Evolutionary conservation across 768 basidiomycete genomes (phyloP).

Genomic region (Ramaria sp.): DNA sequence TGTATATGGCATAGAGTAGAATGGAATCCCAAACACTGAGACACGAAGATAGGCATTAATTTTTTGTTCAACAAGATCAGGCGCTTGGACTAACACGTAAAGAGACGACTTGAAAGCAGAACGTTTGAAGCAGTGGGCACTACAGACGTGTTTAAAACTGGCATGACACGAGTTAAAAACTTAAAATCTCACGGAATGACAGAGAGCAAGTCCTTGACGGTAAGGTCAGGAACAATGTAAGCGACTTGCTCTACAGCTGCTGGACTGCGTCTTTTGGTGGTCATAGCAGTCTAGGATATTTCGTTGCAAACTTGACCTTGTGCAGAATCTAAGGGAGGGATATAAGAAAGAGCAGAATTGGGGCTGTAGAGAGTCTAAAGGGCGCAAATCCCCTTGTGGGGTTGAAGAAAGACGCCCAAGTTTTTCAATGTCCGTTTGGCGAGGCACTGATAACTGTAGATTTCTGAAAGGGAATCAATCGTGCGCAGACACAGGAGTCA

Average conservation of each 20-base stretch:
- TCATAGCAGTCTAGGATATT: neutral
- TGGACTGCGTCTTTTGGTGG: slow-evolving; percentile 3
- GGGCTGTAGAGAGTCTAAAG: neutral
- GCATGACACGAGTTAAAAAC: neutral
- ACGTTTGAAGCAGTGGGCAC: slow-evolving; percentile 83
- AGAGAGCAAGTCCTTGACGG: slow-evolving; percentile 77
- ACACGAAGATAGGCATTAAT: slow-evolving; percentile 1
- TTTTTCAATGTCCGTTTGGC: neutral
- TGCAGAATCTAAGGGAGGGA: neutral
- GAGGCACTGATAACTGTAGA: too few species aligned
- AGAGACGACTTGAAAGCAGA: slow-evolving; percentile 69
- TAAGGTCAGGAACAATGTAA: slow-evolving; percentile 55
- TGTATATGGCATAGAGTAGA: slow-evolving; percentile 60
- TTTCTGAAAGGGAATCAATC: too few species aligned
- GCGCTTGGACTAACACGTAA: slow-evolving; percentile 52
- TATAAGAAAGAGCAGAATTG: neutral
- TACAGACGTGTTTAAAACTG: slow-evolving; percentile 18
- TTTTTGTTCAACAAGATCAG: slow-evolving; percentile 9
- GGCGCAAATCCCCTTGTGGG: neutral
- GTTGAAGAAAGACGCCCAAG: neutral
- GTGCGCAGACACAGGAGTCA: too few species aligned
- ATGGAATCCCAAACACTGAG: slow-evolving; percentile 62
- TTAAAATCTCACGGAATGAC: slow-evolving; percentile 61
- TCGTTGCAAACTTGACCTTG: neutral
- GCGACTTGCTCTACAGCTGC: slow-evolving; percentile 3